Base-by-base conservation (phyloP, 2,329 filamentous ascomycete species). In the Aspergillus tanneri region DNA sequence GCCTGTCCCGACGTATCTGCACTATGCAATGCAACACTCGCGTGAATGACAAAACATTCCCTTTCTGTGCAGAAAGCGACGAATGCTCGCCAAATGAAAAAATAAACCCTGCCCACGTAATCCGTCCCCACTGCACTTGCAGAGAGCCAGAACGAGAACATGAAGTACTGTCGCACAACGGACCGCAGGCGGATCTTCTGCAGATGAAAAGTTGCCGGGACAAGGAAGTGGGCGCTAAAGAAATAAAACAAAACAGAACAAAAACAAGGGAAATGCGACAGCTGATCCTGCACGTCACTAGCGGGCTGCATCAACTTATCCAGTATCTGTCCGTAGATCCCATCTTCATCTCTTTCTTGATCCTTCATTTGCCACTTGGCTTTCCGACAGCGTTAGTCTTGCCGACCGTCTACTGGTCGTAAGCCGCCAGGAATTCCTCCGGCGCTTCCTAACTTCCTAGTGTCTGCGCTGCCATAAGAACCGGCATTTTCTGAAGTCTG, bases 181-280 rank as follows among this genome's bases (percentile, higher is more conserved):
- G 32, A 40, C 39, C 41, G 43, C 46, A 36, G 50, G 40, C 46
- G 41, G 52, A 50, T 55, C 52, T 51, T 50, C 54, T 56, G 49
- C 54, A 56, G 52, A 43, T 49, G 37, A 48, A 50, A 51, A 45
- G 41, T 52, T 49, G 43, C 48, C 46, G 46, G 46, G 44, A 28
- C n/a, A n/a, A n/a, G 36, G 36, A 34, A 34, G 25, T 37, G 24
- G 34, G 24, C 25, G 36, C 32, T 32, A 34, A 19, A 19, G 12
- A 32, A n/a, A 23, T 30, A 27, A 39, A 32, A 40, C 18, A 23
- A n/a, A n/a, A n/a, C n/a, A n/a, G n/a, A n/a, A n/a, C n/a, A n/a
- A n/a, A n/a, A n/a, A n/a, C n/a, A n/a, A n/a, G 39, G 34, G 41
- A 49, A 41, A 32, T 22, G 40, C 21, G 25, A 43, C 25, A 23